phyloP scores from a whole-genome alignment of 352 stramenopile species.

The Hyaloperonospora arabidopsidis region DNA sequence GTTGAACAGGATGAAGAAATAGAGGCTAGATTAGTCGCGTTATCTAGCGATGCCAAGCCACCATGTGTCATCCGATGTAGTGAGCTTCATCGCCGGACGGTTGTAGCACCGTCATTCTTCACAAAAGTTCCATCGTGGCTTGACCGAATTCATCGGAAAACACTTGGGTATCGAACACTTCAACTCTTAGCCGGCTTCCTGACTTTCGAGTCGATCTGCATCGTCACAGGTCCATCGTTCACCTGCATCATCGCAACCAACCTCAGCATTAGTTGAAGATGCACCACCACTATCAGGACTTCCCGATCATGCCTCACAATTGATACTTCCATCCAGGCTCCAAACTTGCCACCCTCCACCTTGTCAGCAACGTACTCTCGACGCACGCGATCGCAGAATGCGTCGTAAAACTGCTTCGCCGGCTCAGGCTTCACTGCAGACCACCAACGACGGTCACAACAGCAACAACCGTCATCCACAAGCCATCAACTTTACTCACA shows the following conservation, averaged over 20 bases:
- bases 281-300: not conserved
- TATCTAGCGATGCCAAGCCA: too few relatives aligned
- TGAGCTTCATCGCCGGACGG: too few relatives aligned
- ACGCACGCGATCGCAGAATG: slow-evolving; percentile 62
- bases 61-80: too few relatives aligned
- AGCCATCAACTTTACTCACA: not conserved
- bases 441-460: not conserved
- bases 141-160: not conserved
- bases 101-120: too few relatives aligned
- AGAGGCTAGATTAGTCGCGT: too few relatives aligned
- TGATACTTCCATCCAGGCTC: slow-evolving; percentile 82
- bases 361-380: slow-evolving; percentile 51
- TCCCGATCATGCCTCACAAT: slow-evolving; percentile 33
- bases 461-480: not conserved
- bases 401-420: slow-evolving; percentile 71
- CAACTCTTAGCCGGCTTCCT: slow-evolving; percentile 44
- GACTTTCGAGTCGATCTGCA: slow-evolving; percentile 79
- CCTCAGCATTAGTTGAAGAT: too few relatives aligned
- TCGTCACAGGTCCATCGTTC: slow-evolving; percentile 78
- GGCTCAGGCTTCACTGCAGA: slow-evolving; percentile 50
- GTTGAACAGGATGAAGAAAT: too few relatives aligned
- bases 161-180: not conserved
- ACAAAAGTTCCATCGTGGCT: not conserved
- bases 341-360: slow-evolving; percentile 72
- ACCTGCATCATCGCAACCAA: slow-evolving; percentile 27